These are phyloP conservation scores for Syncephalis plumigaleata DNA, from an alignment of 371 early-diverging fungal genomes.

Conservation along the genomic window DNA sequence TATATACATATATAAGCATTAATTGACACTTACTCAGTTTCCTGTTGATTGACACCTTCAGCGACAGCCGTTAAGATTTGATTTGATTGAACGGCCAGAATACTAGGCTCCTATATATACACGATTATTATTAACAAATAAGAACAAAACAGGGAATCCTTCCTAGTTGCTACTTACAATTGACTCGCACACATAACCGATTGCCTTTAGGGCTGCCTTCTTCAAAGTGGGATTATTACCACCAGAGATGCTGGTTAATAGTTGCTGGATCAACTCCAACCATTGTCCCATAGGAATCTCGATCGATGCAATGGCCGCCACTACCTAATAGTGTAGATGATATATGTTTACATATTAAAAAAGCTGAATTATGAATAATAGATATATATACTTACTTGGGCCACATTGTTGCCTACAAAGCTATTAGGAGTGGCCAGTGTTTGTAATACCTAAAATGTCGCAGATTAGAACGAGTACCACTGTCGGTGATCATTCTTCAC, in stretches of 20 bases:
- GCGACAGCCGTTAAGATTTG: slow-evolving; percentile 82
- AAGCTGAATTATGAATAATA: background rate
- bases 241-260: slow-evolving; percentile 50
- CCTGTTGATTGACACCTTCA: slow-evolving; percentile 80
- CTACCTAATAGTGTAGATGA: slow-evolving; percentile 21
- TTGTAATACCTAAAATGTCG: slow-evolving; percentile 34
- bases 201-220: slow-evolving; percentile 62
- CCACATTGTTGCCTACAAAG: slow-evolving; percentile 50
- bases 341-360: background rate
- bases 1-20: background rate
- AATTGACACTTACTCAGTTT: slow-evolving; percentile 36
- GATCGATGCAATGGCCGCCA: slow-evolving; percentile 80
- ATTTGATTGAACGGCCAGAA: slow-evolving; percentile 61
- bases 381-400: slow-evolving; percentile 25
- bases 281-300: slow-evolving; percentile 75
- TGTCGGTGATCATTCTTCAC: background rate
- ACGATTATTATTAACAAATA: too few species aligned
- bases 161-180: slow-evolving; percentile 11
- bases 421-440: slow-evolving; percentile 46
- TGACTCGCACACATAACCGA: slow-evolving; percentile 83
- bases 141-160: background rate
- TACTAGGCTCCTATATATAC: slow-evolving; percentile 39
- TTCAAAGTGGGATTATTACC: slow-evolving; percentile 39
- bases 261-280: slow-evolving; percentile 60
- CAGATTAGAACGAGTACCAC: too few species aligned